Percentiles rank a stretch among this genome's conserved stretches.
These are phyloP conservation scores for Penicillium sp. DNA, from an alignment of 2,329 filamentous ascomycete genomes.

Conservation along the genomic window DNA sequence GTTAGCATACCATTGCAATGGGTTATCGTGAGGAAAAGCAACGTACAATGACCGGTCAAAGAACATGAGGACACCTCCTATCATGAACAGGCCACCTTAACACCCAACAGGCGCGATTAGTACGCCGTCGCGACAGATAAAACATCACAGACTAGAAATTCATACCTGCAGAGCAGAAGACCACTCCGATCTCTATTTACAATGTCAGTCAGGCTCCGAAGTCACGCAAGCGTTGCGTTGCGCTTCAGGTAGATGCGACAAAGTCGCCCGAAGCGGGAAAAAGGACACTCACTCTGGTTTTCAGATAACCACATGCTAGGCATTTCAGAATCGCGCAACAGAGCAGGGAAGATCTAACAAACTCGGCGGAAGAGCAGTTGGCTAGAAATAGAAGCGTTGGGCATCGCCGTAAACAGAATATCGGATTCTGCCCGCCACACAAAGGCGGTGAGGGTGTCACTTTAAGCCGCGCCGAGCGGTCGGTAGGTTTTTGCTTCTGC, in stretches of 20 bases:
- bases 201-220: slow-evolving; percentile 17
- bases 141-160: background rate
- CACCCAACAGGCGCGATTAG: background rate
- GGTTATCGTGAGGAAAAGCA: background rate
- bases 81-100: slow-evolving; percentile 85
- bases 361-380: background rate
- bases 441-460: slow-evolving; percentile 9
- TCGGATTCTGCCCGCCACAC: slow-evolving; percentile 14
- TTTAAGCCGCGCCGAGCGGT: slow-evolving; percentile 20
- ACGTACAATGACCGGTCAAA: slow-evolving; percentile 93
- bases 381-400: background rate
- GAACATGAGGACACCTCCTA: slow-evolving; percentile 92
- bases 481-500: slow-evolving; percentile 4
- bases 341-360: background rate
- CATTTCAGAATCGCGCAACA: slow-evolving; percentile 50
- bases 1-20: slow-evolving; percentile 4
- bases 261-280: background rate
- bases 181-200: slow-evolving; percentile 82
- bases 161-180: slow-evolving; percentile 96
- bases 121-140: background rate
- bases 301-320: slow-evolving; percentile 95
- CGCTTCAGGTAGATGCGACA: background rate
- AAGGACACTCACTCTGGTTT: slow-evolving; percentile 70
- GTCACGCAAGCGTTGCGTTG: background rate
- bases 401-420: slow-evolving; percentile 16